Conservation (phyloP, 2,329 filamentous ascomycete genomes). For the Diaporthe sp. region DNA sequence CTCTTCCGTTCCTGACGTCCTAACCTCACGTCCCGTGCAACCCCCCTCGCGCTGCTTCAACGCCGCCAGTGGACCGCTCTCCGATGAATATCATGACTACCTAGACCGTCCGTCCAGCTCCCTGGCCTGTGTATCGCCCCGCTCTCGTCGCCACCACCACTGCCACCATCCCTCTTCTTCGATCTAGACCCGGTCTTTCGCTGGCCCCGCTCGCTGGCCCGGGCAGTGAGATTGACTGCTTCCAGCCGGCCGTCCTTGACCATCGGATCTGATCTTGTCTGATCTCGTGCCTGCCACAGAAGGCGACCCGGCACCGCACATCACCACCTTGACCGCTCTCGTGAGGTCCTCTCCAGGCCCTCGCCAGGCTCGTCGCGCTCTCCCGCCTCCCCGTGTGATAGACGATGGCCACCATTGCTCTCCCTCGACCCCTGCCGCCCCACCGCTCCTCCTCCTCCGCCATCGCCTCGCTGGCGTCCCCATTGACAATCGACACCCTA, state of each 20-base stretch:
- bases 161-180: background rate
- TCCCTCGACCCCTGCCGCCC: constrained; percentile 47
- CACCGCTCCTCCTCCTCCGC: constrained; percentile 47
- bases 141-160: background rate
- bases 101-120: constrained; percentile 1
- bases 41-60: background rate
- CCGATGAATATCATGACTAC: constrained; percentile 21
- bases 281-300: background rate
- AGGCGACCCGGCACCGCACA: background rate
- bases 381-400: background rate
- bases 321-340: background rate
- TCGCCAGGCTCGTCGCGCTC: background rate
- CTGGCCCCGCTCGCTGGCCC: background rate
- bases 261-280: background rate
- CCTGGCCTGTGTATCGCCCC: background rate
- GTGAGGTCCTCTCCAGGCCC: background rate
- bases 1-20: background rate
- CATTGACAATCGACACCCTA: constrained; percentile 50
- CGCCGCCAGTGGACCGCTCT: background rate
- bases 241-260: background rate
- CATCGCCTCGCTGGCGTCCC: constrained; percentile 43
- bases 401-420: constrained; percentile 66
- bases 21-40: constrained; percentile 1
- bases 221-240: background rate
- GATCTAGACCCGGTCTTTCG: background rate